phyloP scores from a whole-genome alignment of 2,329 filamentous ascomycete genomes.

The Clarireedia sp. region DNA sequence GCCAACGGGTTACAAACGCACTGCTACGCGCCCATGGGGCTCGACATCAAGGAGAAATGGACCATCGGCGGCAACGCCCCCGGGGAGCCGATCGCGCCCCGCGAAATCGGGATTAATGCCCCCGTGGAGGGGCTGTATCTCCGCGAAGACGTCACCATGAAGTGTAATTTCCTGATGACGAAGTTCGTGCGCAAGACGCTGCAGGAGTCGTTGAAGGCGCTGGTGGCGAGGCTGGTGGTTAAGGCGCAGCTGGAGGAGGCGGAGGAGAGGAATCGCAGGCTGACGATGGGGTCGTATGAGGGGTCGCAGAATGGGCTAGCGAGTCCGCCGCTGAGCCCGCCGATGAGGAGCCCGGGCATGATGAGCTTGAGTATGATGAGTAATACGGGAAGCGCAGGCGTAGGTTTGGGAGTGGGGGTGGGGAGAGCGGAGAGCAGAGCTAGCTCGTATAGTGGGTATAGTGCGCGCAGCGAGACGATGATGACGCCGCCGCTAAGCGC shows the following conservation, averaged over 20 bases:
- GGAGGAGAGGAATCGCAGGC: not conserved
- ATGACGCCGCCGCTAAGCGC: slow-evolving; percentile 1
- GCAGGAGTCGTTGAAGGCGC: slow-evolving; percentile 61
- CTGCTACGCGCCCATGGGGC: slow-evolving; percentile 71
- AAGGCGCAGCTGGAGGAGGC: slow-evolving; percentile 35
- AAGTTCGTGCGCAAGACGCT: slow-evolving; percentile 79
- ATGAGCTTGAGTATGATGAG: not conserved
- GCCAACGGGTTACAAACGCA: slow-evolving; percentile 70
- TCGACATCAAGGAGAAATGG: slow-evolving; percentile 75
- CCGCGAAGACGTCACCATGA: slow-evolving; percentile 75
- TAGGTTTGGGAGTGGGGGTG: no score
- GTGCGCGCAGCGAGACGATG: not conserved
- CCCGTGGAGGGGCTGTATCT: slow-evolving; percentile 68
- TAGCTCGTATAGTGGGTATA: not conserved
- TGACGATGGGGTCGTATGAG: not conserved
- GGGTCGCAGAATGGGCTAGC: not conserved
- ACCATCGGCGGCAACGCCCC: slow-evolving; percentile 62
- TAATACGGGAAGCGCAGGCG: no score
- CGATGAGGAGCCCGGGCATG: not conserved
- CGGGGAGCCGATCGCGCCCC: slow-evolving; percentile 57
- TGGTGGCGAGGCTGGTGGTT: slow-evolving; percentile 56
- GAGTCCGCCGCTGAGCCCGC: slow-evolving; percentile 4
- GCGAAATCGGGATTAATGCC: slow-evolving; percentile 59
- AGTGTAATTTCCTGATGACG: slow-evolving; percentile 69
- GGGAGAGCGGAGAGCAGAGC: not conserved